phyloP scores from a whole-genome alignment of 495 filamentous ascomycete genomes.

The Trichoderma gamsii region DNA sequence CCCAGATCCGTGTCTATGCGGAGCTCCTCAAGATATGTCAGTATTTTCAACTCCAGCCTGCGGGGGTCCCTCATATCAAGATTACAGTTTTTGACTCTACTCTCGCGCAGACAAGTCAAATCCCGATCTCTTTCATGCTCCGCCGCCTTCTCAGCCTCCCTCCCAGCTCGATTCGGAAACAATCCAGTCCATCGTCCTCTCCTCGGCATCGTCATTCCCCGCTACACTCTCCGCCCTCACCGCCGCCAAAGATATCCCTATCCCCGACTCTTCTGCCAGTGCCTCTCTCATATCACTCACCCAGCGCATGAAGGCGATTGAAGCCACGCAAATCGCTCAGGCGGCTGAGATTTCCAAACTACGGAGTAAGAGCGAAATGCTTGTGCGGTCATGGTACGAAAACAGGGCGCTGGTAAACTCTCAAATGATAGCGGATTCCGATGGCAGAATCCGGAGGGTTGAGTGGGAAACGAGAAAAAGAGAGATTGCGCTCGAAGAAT shows the following conservation, averaged over 20 bases:
- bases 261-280: conserved; percentile 65
- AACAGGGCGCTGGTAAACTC: conserved; percentile 60
- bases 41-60: conserved; percentile 15
- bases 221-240: conserved; percentile 71
- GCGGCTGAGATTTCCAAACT: conserved; percentile 65
- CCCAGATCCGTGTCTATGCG: conserved; percentile 38
- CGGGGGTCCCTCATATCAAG: not conserved
- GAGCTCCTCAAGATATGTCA: conserved; percentile 46
- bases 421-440: conserved; percentile 67
- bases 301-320: conserved; percentile 63
- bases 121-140: conserved; percentile 42
- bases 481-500: conserved; percentile 37
- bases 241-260: conserved; percentile 66
- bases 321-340: conserved; percentile 62
- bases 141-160: conserved; percentile 32
- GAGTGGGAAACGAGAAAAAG: conserved; percentile 59
- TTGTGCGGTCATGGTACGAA: conserved; percentile 79
- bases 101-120: conserved; percentile 35
- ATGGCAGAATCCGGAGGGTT: conserved; percentile 59
- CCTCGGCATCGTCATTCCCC: conserved; percentile 67
- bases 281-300: conserved; percentile 60
- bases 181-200: conserved; percentile 63
- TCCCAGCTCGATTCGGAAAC: conserved; percentile 37
- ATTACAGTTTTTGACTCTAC: not conserved
- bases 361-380: conserved; percentile 60